Evolutionary conservation across 1,284 basidiomycete genomes (phyloP).

Genomic region (Wallemia hederae): DNA sequence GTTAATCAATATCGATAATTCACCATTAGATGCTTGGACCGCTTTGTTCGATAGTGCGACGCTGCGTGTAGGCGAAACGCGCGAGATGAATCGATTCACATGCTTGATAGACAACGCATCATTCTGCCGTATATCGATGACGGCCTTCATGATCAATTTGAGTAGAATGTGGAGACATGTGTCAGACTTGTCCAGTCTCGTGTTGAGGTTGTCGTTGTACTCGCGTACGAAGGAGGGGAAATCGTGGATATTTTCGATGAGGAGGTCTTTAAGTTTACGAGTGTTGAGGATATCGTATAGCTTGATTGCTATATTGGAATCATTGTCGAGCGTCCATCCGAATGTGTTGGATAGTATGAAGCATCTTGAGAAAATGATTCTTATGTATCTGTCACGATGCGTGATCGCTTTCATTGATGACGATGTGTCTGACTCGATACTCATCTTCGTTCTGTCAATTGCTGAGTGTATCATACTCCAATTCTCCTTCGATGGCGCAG

Average conservation of each 20-base stretch:
- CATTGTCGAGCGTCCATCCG: conserved; percentile 38
- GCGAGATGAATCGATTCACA: conserved; percentile 42
- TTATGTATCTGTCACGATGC: conserved; percentile 45
- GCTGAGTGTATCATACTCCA: conserved; percentile 19
- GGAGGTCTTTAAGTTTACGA: conserved; percentile 47
- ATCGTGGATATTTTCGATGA: conserved; percentile 33
- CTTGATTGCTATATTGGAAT: conserved; percentile 30
- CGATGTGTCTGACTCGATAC: neutral
- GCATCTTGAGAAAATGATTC: conserved; percentile 40
- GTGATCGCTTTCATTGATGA: conserved; percentile 19
- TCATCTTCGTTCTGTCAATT: neutral
- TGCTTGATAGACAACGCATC: conserved; percentile 20
- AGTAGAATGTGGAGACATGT: conserved; percentile 52
- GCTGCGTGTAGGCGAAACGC: conserved; percentile 42
- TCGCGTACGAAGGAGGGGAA: conserved; percentile 47
- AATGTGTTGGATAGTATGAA: conserved; percentile 37
- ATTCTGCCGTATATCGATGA: conserved; percentile 14
- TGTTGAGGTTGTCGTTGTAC: conserved; percentile 28
- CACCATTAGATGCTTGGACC: conserved; percentile 23
- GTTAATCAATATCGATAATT: conserved; percentile 59
- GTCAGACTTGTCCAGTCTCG: conserved; percentile 27
- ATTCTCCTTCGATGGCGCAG: conserved; percentile 8
- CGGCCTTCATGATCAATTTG: conserved; percentile 37
- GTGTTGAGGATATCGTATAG: conserved; percentile 49
- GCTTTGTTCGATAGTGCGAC: conserved; percentile 31